Conservation (phyloP, 345 rosid genomes). For the Citrus trifoliata region DNA sequence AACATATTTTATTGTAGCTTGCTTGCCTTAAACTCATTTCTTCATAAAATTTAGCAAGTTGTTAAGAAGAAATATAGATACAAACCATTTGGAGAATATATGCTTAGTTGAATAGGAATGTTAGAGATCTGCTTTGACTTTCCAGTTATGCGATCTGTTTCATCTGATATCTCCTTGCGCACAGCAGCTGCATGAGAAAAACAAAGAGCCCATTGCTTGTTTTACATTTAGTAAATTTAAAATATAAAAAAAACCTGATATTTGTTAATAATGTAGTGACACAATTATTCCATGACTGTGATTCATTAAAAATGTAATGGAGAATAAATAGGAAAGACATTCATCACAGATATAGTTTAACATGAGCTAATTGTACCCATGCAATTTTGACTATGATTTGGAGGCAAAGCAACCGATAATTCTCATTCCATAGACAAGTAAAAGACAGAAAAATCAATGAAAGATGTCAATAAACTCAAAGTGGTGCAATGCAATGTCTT, state of each 20-base stretch:
- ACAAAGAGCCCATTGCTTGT: conserved; percentile 1
- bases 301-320: neutral
- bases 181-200: conserved; percentile 49
- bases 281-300: neutral
- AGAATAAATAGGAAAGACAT: neutral
- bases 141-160: conserved; percentile 78
- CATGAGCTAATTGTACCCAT: neutral
- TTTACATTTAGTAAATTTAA: neutral
- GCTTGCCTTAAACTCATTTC: neutral
- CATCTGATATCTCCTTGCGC: conserved; percentile 68
- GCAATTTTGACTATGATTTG: neutral
- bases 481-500: neutral
- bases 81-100: conserved; percentile 85
- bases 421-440: neutral
- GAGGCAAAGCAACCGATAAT: neutral
- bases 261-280: neutral
- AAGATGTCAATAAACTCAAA: neutral
- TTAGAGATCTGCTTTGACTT: conserved; percentile 69
- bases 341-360: neutral
- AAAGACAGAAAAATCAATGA: neutral
- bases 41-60: neutral
- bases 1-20: neutral
- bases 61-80: conserved; percentile 15
- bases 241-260: neutral
- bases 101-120: conserved; percentile 68